Base-by-base conservation (phyloP, 108 stramenopile species). In the Pseudonitzschia multistriata region DNA sequence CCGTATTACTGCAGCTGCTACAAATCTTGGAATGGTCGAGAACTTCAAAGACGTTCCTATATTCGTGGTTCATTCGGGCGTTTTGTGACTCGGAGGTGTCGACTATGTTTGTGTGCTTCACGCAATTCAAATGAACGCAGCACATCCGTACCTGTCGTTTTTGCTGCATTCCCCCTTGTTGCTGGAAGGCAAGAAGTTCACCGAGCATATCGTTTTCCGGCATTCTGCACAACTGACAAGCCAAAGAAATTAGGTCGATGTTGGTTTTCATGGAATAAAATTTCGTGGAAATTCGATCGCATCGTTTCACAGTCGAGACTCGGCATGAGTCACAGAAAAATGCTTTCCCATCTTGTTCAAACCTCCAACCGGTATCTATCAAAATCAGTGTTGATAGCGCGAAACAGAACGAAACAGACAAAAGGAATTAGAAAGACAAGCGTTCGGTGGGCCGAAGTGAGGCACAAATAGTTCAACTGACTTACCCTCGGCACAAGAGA, bases 321-420 rank as follows among this genome's bases (percentile, higher is more conserved):
- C 81, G 71, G 54, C 81, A 81, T 37, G 59, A 28, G 30, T 81
- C 79, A 42, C 84, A 85, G 19, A 54, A 67, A 45, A 77, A 85
- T 4, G 59, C 77, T 61, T 86, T 86, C n/a, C 85, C 81, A 34
- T 86, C 77, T 7, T 65, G 68, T 5, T 86, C 82, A 57, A 86
- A 86, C 10, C 79, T 62, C 85, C 85, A 86, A n/a, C 82, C 85
- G 19, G 82, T 72, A 60, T 86, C 78, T 60, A 60, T 39, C 7
- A 10, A 57, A 57, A 7, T 5, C 37, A 39, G 10, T 5, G 10
- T 39, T 39, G 15, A 34, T 57, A 57, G 56, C 14, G 42, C 42
- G 42, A 45, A 4, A 45, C 42, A 17, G 17, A 45, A 17, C 8
- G 5, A 45, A 45, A 17, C 1, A 1, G 13, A 17, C 3, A 13